A percentile compares a stretch with the other conserved stretches of the same genome.
phyloP scores from a whole-genome alignment of 768 basidiomycete species.

The Leucosporidium yakuticum region DNA sequence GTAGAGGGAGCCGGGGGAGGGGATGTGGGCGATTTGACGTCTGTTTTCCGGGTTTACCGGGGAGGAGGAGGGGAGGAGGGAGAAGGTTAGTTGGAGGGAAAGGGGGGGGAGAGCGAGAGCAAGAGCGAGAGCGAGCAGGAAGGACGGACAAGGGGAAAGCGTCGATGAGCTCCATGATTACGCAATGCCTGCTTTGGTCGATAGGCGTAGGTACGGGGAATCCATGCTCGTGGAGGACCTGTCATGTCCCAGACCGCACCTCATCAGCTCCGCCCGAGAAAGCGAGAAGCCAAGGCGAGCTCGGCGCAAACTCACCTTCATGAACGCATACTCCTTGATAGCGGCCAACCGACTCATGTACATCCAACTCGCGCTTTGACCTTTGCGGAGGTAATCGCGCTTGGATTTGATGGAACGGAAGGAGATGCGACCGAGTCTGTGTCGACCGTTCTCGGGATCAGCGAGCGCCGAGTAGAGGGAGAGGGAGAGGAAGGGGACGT shows the following conservation, averaged over 20 bases:
- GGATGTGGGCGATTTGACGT: conserved; percentile 76
- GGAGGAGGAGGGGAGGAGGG: background rate
- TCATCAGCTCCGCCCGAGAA: too few relatives aligned
- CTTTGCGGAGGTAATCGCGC: conserved; percentile 89
- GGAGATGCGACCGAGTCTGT: conserved; percentile 88
- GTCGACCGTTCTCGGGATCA: conserved; percentile 9
- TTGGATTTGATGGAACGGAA: conserved; percentile 96
- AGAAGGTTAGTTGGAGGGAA: background rate
- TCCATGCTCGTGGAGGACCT: conserved; percentile 84
- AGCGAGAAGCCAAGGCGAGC: background rate
- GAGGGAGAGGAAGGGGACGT: conserved; percentile 9
- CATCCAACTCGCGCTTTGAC: conserved; percentile 96
- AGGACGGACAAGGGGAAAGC: conserved; percentile 78
- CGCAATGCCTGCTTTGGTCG: conserved; percentile 89
- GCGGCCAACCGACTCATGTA: conserved; percentile 96
- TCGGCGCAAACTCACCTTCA: conserved; percentile 65
- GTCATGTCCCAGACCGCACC: background rate
- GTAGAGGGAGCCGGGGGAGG: conserved; percentile 83
- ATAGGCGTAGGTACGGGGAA: conserved; percentile 91
- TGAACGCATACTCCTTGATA: conserved; percentile 96
- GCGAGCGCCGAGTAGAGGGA: background rate
- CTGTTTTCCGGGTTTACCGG: too few relatives aligned
- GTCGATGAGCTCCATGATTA: conserved; percentile 94
- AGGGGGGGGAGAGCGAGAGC: background rate
- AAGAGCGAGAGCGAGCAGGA: background rate